A percentile compares a stretch with the other conserved stretches of the same genome.
These are phyloP conservation scores for Aureobasidium subglaciale DNA, from an alignment of 2,329 filamentous ascomycete species.

Conservation along the genomic window DNA sequence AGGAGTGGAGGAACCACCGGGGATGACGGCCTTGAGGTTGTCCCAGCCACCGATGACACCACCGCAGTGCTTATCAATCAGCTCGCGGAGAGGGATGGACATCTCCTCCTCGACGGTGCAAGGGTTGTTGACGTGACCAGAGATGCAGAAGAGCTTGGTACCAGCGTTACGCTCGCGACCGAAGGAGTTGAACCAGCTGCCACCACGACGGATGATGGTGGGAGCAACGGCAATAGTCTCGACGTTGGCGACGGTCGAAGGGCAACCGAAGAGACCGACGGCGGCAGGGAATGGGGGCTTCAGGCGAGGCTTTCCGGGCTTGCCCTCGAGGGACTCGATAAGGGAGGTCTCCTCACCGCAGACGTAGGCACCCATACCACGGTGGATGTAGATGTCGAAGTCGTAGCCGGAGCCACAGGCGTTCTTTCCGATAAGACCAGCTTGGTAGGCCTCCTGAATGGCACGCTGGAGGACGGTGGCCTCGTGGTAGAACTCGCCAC, in stretches of 20 bases:
- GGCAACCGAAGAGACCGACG: constrained; percentile 95
- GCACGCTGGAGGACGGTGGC: constrained; percentile 87
- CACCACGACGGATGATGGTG: constrained; percentile 89
- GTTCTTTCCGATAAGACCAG: constrained; percentile 94
- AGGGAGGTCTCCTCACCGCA: constrained; percentile 97
- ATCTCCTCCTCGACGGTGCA: constrained; percentile 98
- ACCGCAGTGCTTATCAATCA: constrained; percentile 97
- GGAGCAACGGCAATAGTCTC: constrained; percentile 94
- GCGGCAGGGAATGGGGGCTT: constrained; percentile 98
- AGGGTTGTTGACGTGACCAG: constrained; percentile 97
- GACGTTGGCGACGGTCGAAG: constrained; percentile 95
- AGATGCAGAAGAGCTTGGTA: constrained; percentile 98
- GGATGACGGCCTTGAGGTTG: constrained; percentile 90
- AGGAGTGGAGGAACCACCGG: constrained; percentile 91
- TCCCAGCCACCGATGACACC: constrained; percentile 97
- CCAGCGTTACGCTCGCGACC: constrained; percentile 94
- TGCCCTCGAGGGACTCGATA: constrained; percentile 96
- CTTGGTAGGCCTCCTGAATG: constrained; percentile 95
- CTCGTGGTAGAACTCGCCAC: constrained; percentile 96
- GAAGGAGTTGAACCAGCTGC: constrained; percentile 86
- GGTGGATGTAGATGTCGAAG: constrained; percentile 95
- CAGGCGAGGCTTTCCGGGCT: constrained; percentile 94
- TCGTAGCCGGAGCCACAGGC: constrained; percentile 95
- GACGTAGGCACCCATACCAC: constrained; percentile 94
- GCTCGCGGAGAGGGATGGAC: constrained; percentile 90